Evolutionary conservation across 768 basidiomycete species (phyloP), one percentile per base, ranked within the genome.

Genomic region (Trametes maxima): DNA sequence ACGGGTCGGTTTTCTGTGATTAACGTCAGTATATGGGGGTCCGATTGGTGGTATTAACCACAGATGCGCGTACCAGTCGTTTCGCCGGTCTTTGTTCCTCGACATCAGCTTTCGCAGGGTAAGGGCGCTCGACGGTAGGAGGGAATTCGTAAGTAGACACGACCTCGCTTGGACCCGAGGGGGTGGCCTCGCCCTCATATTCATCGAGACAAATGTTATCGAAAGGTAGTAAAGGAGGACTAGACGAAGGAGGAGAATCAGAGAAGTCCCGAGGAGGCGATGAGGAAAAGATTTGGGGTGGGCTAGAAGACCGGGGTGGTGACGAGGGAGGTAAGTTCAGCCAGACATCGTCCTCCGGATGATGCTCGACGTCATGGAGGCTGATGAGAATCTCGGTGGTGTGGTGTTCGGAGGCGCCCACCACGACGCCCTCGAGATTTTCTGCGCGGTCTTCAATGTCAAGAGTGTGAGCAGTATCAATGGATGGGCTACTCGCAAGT

Each of bases 281-380:
- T n/a, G 66, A 67, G 1, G 66, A 65, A 36, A 65, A 65, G 8
- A 65, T 45, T 3, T 22, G 48, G 5, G 36, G 40, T 3, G 61
- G 66, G 42, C 66, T 67, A 0, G 66, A 67, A 7, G 63, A 65
- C 3, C 42, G 55, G 3, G 62, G 47, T 1, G 62, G 62, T 14
- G 62, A 61, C 1, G 62, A 63, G 2, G 65, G 55, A 13, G 45
- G 43, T 4, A 61, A 28, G 53, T 60, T 49, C 50, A 62, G 24
- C 42, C 33, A 24, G 33, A n/a, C 22, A 3, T 22, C 36, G 17
- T 24, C 10, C 5, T 43, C 54, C 13, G 44, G 35, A 25, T n/a
- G 24, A 25, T 54, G 25, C 8, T 19, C n/a, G 6, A 24, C 3
- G 21, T 25, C 13, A 3, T 50, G 17, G 49, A 36, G 11, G 33